Evolutionary conservation across 208 protist genomes (phyloP), one percentile per base, ranked within the genome.

Genomic region (Leishmania turanica): DNA sequence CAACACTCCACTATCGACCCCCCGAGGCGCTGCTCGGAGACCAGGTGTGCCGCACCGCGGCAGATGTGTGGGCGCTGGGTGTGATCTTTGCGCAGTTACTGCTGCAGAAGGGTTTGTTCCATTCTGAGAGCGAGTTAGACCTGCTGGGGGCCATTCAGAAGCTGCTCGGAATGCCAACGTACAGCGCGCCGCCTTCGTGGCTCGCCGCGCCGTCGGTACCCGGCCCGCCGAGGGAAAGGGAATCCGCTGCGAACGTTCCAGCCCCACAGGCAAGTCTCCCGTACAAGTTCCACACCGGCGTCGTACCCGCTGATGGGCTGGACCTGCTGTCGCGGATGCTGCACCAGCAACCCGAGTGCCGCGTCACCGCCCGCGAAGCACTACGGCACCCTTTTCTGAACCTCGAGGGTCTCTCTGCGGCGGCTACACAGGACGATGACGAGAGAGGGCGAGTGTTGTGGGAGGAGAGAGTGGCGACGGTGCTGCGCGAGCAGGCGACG

Each of bases 11-110:
- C 77, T 98, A 98, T 84, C 91, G 92, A 40, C 74, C 96, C 0
- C 94, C 95, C 5, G 94, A 98, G 85, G 85, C 83, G 54, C 84
- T 98, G 1, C 82, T 97, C 34, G 96, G 96, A 21, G 84, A 87
- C 53, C 84, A 82, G n/a, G 34, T 24, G 1, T 95, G 94, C 82
- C 87, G 84, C 47, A 84, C 92, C 7, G 86, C 87, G 21, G 80
- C 90, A n/a, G 96, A 98, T 82, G 85, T 97, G 62, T 98, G 96
- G 95, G 88, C 91, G 13, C 84, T 93, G 4, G 96, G 96, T 1
- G 91, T 97, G 53, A 86, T 97, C 17, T 97, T 98, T 84, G 93
- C 90, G 1, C 92, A 98, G 81, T 87, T 98, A 49, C 68, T 97
- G 6, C 88, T 92, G 34, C 91, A 95, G 72, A 88, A 85, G 69